Conservation (phyloP, 2,329 filamentous ascomycete genomes). For the Cytospora mali region DNA sequence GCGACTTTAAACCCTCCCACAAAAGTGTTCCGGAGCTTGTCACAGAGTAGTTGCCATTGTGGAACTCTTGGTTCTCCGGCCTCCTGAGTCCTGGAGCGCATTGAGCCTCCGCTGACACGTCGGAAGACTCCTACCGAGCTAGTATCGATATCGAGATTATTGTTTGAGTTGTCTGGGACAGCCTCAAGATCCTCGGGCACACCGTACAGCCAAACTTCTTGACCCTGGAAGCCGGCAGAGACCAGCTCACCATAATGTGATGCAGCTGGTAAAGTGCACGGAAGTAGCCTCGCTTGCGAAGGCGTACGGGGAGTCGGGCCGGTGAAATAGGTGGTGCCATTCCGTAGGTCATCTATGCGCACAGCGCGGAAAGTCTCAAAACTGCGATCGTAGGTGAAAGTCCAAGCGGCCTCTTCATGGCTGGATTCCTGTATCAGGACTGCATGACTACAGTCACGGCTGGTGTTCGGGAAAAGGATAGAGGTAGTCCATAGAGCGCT, state of each 20-base stretch:
- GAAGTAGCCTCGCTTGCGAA: conserved; percentile 62
- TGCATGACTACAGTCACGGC: conserved; percentile 76
- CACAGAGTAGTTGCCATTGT: conserved; percentile 70
- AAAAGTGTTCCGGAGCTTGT: conserved; percentile 70
- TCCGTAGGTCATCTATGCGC: conserved; percentile 71
- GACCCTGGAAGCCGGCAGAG: conserved; percentile 71
- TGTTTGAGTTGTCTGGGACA: conserved; percentile 45
- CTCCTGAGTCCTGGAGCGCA: conserved; percentile 44
- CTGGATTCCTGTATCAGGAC: conserved; percentile 65
- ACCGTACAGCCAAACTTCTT: conserved; percentile 78
- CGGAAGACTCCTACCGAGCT: conserved; percentile 38
- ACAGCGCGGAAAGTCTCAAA: conserved; percentile 80
- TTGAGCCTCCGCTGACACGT: conserved; percentile 46
- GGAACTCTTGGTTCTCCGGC: conserved; percentile 47
- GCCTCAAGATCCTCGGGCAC: conserved; percentile 73
- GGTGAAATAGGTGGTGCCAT: conserved; percentile 79
- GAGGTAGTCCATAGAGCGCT: conserved; percentile 83
- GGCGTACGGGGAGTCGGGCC: conserved; percentile 61
- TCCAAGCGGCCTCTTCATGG: conserved; percentile 70
- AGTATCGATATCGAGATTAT: conserved; percentile 26
- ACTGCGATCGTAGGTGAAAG: conserved; percentile 75
- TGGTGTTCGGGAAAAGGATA: conserved; percentile 81
- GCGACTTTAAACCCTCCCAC: conserved; percentile 67
- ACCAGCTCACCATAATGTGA: conserved; percentile 72
- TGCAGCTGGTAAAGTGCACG: conserved; percentile 69